Base-by-base conservation (phyloP, 1,284 basidiomycete species). In the Puccinia novopanici region DNA sequence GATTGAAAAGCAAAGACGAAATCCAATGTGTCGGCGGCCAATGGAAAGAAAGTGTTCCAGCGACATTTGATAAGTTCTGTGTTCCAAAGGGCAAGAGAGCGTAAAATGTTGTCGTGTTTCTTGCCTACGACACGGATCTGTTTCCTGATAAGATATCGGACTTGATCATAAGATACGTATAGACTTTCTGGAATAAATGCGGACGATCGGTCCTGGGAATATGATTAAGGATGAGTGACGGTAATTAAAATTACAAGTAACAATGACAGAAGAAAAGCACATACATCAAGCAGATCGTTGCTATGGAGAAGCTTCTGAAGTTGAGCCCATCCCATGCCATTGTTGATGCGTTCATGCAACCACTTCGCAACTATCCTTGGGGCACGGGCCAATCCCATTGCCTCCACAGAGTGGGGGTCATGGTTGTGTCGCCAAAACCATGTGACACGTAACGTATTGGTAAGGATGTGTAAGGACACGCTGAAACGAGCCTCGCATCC, bases 361-460 rank as follows among this genome's bases (percentile, higher is more conserved):
- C 61, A 65, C 4, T 65, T 13, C 13, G 37, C 34, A 34, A 65
- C 61, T 8, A 42, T 17, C 3, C 3, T 22, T 5, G 61, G 61
- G 9, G 19, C 34, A 3, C 19, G 61, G 3, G 40, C 24, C 24
- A 65, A 10, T 5, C 19, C 3, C 40, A 42, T 65, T 17, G 37
- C 19, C 4, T 12, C 9, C 3, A 40, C 12, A 2, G 34, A 40
- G 61, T 65, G 4, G 10, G 61, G 61, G 19, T 65, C 30, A 10
- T 65, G 61, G 61, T 8, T 65, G 34, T 42, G 34, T 30, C n/a
- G 37, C 61, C 61, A 65, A 12, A 37, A 40, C 61, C 61, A 65
- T 40, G 6, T 10, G 2, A 65, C 40, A 2, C 22, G 61, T 3
- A 65, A n/a, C 3, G 34, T 42, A 40, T 65, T 19, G 8, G 13